Conservation (phyloP, 129 eudicot genomes). For the Artemisia tridentata region DNA sequence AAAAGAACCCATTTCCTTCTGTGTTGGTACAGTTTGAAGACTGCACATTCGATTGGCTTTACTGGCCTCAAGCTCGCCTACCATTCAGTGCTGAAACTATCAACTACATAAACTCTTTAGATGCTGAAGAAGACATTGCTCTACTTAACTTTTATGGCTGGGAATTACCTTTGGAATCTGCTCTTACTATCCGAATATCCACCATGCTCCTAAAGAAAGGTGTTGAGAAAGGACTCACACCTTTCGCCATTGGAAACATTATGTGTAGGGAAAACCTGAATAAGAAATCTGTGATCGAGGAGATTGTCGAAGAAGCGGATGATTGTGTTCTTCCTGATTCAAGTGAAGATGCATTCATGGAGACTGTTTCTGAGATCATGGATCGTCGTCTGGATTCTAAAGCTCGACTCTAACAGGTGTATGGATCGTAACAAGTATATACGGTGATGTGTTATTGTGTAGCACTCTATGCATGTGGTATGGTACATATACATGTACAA, state of each 20-base stretch:
- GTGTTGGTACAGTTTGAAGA: constrained; percentile 56
- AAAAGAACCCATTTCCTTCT: neutral
- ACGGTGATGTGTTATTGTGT: neutral
- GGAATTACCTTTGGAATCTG: constrained; percentile 53
- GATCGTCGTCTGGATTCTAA: constrained; percentile 52
- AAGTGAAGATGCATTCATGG: constrained; percentile 57
- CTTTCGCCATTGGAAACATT: constrained; percentile 58
- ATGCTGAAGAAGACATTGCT: constrained; percentile 76
- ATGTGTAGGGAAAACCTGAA: constrained; percentile 65
- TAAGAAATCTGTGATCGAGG: constrained; percentile 54
- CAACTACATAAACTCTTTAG: constrained; percentile 59
- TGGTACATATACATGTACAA: constrained; percentile 16
- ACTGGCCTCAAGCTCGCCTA: constrained; percentile 76
- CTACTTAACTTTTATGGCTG: constrained; percentile 62
- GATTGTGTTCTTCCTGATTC: constrained; percentile 50
- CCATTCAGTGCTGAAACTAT: constrained; percentile 52
- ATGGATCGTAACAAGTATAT: neutral
- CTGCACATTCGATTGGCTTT: constrained; percentile 36
- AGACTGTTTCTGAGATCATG: constrained; percentile 53
- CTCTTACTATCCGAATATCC: constrained; percentile 57
- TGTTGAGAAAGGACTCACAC: constrained; percentile 63
- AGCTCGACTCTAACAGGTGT: constrained; percentile 2
- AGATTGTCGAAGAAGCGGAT: constrained; percentile 58
- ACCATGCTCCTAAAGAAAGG: constrained; percentile 80
- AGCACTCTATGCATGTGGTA: constrained; percentile 15